Evolutionary conservation across 176 grass and related monocot genomes (phyloP), one percentile per base, ranked within the genome.

Genomic region (Tillandsia leiboldiana): DNA sequence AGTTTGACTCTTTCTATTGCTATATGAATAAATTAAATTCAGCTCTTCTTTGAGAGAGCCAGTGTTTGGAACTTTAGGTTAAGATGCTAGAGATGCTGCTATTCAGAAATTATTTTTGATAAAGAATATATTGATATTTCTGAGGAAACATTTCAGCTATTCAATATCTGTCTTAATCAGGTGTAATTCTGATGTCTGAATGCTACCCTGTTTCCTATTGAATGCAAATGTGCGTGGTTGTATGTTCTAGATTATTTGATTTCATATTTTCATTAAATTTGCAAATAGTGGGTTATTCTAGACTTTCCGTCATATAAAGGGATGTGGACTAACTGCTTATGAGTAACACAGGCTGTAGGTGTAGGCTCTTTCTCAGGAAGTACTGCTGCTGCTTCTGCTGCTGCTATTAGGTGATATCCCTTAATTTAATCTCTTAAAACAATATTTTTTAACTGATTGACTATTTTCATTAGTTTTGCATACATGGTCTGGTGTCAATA

Each of bases 291-390:
- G 64, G 47, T 3, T 64, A 66, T 66, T 20, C 73, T 82, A 48
- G 0, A 83, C 29, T 71, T 72, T 86, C 24, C 52, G 50, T 53
- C 76, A 77, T 80, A 56, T 59, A 51, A 58, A 61, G 51, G 62
- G 53, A 15, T 58, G 3, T 12, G 48, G 11, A 71, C 71, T 84
- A 78, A 28, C 75, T 86, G 64, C 75, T 81, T 72, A 56, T 67
- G 74, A 72, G 78, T 87, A 59, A 62, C 67, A 79, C 83, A 96
- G 88, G 88, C 92, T 90, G 92, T 96, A 85, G 92, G 92, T 77
- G 77, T 96, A 27, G 92, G 88, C 64, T 83, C 85, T 69, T 89
- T 89, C 78, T 66, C 86, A 64, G 92, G 81, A 86, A 91, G 78
- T 78, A 80, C 83, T 71, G 81, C 86, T 75, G 92, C 92, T 76